These are phyloP conservation scores for Eucalyptus sp. DNA, from an alignment of 345 rosid genomes.

Conservation along the genomic window DNA sequence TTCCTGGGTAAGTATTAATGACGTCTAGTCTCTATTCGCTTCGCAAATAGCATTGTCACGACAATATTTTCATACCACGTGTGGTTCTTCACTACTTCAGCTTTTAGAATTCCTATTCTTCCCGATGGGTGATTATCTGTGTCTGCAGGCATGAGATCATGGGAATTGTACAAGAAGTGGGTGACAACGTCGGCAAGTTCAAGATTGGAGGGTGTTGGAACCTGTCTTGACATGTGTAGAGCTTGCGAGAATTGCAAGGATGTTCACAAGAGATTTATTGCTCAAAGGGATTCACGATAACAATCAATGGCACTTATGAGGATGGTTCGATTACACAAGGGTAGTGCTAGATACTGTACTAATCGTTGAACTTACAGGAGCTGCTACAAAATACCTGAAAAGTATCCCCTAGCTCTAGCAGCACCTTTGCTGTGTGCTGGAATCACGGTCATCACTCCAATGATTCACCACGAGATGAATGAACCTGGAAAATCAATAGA, in stretches of 20 bases:
- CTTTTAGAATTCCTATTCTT: background rate
- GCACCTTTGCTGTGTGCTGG: slow-evolving; percentile 31
- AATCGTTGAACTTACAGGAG: slow-evolving; percentile 2
- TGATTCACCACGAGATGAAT: slow-evolving; percentile 24
- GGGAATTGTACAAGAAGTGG: background rate
- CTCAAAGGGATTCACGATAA: slow-evolving; percentile 1
- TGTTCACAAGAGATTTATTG: slow-evolving; percentile 3
- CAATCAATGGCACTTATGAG: slow-evolving; percentile 14
- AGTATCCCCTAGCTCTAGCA: slow-evolving; percentile 14
- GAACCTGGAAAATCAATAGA: slow-evolving; percentile 24
- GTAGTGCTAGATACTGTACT: background rate
- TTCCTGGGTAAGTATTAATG: background rate
- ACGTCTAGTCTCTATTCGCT: background rate
- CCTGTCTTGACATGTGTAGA: background rate
- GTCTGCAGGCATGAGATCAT: background rate
- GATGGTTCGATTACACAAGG: slow-evolving; percentile 29
- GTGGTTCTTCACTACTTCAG: background rate
- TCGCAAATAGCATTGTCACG: background rate
- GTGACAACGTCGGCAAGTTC: background rate
- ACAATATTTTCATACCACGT: background rate
- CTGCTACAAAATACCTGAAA: slow-evolving; percentile 29
- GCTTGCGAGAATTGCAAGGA: slow-evolving; percentile 15
- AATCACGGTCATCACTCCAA: slow-evolving; percentile 22
- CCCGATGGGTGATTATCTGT: background rate
- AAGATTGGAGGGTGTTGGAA: background rate